Percentiles rank a stretch among this genome's conserved stretches.
These are phyloP conservation scores for Hirsutella rhossiliensis DNA, from an alignment of 2,329 filamentous ascomycete species.

Conservation along the genomic window DNA sequence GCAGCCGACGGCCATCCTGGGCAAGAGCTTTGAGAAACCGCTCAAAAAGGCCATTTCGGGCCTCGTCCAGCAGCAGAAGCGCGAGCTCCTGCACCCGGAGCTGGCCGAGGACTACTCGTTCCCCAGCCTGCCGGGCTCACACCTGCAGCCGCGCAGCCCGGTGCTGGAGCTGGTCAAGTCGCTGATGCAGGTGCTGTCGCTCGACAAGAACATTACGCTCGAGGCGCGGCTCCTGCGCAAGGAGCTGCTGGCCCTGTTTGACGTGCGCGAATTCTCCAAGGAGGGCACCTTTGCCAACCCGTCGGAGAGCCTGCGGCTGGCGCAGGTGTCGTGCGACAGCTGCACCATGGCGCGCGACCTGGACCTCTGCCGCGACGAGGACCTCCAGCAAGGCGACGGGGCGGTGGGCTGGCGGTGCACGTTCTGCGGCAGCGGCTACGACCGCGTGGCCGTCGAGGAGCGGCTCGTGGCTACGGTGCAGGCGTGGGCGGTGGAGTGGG, in stretches of 20 bases:
- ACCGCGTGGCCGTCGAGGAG: constrained; percentile 76
- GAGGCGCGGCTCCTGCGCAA: constrained; percentile 83
- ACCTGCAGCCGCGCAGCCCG: constrained; percentile 46
- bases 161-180: constrained; percentile 85
- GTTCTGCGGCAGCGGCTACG: constrained; percentile 64
- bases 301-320: constrained; percentile 58
- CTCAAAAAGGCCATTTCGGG: constrained; percentile 77
- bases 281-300: constrained; percentile 86
- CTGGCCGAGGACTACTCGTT: constrained; percentile 80
- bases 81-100: constrained; percentile 81
- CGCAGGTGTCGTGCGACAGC: constrained; percentile 73
- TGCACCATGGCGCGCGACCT: constrained; percentile 84
- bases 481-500: constrained; percentile 65
- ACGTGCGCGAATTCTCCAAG: constrained; percentile 84
- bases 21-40: constrained; percentile 77
- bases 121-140: constrained; percentile 64
- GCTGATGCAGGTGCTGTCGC: constrained; percentile 80
- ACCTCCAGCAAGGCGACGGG: constrained; percentile 42
- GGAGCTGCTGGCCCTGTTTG: constrained; percentile 80
- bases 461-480: constrained; percentile 66
- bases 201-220: constrained; percentile 82
- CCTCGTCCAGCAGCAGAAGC: constrained; percentile 75
- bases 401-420: constrained; percentile 58
- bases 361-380: constrained; percentile 83
- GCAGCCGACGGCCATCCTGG: constrained; percentile 47